phyloP scores from a whole-genome alignment of 2,329 filamentous ascomycete genomes.

The Pseudonectria foliicola region DNA sequence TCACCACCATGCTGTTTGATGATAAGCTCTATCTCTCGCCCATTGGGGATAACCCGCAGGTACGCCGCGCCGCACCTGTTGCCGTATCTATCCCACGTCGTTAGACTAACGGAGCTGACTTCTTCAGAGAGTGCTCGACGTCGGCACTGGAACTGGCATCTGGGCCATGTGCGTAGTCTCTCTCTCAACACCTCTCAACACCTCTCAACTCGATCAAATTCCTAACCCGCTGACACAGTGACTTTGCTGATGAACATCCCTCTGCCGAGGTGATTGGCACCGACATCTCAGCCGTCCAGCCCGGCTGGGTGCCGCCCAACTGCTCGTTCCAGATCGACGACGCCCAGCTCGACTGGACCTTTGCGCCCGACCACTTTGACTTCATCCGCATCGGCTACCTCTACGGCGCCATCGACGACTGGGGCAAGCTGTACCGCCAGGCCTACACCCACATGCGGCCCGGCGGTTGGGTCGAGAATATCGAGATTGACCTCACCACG shows the following conservation, averaged over 20 bases:
- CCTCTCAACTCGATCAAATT: no score
- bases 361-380: constrained; percentile 39
- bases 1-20: constrained; percentile 20
- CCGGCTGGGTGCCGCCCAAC: constrained; percentile 24
- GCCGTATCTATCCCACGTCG: no score
- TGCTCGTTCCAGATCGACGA: constrained; percentile 29
- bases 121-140: constrained; percentile 34
- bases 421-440: constrained; percentile 46
- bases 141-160: constrained; percentile 52
- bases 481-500: constrained; percentile 14
- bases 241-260: constrained; percentile 25
- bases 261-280: constrained; percentile 24
- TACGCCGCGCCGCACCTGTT: background rate
- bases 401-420: constrained; percentile 50
- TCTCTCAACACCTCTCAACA: background rate
- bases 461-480: constrained; percentile 23
- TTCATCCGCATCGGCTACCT: constrained; percentile 53
- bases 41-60: constrained; percentile 6
- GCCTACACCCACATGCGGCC: constrained; percentile 41
- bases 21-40: constrained; percentile 30
- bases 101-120: no score
- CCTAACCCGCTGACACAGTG: constrained; percentile 5
- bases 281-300: constrained; percentile 30
- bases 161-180: constrained; percentile 34
- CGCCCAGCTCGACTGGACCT: constrained; percentile 36